phyloP scores from a whole-genome alignment of 2,329 filamentous ascomycete species.

The Fusarium proliferatum region DNA sequence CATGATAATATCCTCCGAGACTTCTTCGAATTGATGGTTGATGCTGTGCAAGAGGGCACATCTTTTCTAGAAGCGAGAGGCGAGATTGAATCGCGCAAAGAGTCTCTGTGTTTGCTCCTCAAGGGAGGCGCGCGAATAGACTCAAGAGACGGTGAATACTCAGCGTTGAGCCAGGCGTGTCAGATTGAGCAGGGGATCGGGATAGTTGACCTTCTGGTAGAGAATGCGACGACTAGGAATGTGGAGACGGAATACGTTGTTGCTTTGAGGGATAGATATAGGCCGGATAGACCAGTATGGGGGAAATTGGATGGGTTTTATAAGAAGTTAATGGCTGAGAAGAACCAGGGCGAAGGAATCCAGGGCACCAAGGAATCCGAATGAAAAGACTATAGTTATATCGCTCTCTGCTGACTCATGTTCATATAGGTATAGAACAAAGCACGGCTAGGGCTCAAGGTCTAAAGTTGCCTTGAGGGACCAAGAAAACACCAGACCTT shows the following conservation, averaged over 20 bases:
- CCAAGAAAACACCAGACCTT: no score
- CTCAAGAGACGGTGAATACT: background rate
- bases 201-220: background rate
- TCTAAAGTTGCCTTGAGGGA: no score
- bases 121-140: background rate
- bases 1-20: background rate
- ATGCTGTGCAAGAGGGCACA: rapidly evolving
- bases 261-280: background rate
- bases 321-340: background rate
- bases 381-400: background rate
- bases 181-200: background rate
- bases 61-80: no score
- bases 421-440: no score
- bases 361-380: rapidly evolving
- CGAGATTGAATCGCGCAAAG: background rate
- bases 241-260: background rate
- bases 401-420: no score
- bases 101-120: background rate
- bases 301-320: background rate
- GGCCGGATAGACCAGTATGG: background rate
- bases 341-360: rapidly evolving
- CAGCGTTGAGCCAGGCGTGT: background rate
- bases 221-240: background rate
- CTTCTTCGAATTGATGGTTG: background rate
- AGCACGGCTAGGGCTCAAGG: no score